A percentile compares a stretch with the other conserved stretches of the same genome.
These are phyloP conservation scores for Amaranthus hypochondriacus DNA, from an alignment of 148 eudicot genomes.

Conservation along the genomic window DNA sequence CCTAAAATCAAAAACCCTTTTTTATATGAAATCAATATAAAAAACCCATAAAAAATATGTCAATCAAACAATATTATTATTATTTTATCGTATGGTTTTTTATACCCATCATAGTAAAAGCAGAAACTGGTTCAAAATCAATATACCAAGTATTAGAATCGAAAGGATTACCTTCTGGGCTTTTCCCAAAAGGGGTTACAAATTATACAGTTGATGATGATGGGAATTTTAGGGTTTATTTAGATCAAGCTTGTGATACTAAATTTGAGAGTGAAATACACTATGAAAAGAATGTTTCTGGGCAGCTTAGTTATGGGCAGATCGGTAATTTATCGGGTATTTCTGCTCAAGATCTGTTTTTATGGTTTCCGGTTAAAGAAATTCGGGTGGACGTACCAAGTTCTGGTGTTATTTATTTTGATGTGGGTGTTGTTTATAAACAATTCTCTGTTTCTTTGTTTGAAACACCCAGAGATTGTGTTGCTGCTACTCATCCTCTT, in stretches of 20 bases:
- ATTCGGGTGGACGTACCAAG: slow-evolving; percentile 80
- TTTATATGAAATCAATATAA: slow-evolving; percentile 32
- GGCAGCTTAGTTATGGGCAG: slow-evolving; percentile 45
- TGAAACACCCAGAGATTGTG: slow-evolving; percentile 65
- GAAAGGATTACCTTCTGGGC: slow-evolving; percentile 63
- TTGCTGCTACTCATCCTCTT: slow-evolving; percentile 32
- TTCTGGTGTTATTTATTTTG: slow-evolving; percentile 85
- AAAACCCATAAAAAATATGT: not conserved
- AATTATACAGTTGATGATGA: slow-evolving; percentile 32
- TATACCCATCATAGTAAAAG: not conserved
- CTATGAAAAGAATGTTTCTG: slow-evolving; percentile 59
- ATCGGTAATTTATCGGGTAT: slow-evolving; percentile 60
- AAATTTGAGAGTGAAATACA: slow-evolving; percentile 71
- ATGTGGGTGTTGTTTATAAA: slow-evolving; percentile 82
- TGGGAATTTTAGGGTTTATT: slow-evolving; percentile 49
- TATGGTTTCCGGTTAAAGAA: slow-evolving; percentile 74
- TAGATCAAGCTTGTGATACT: slow-evolving; percentile 63
- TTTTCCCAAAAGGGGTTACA: slow-evolving; percentile 67
- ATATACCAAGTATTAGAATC: slow-evolving; percentile 53
- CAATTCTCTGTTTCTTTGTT: slow-evolving; percentile 73
- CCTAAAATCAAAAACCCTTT: not conserved
- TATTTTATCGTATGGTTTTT: not conserved
- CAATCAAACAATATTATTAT: not conserved
- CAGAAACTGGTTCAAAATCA: slow-evolving; percentile 16
- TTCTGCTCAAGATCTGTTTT: slow-evolving; percentile 71